Evolutionary conservation across 352 stramenopile species (phyloP).

Genomic region (Globisporangium camurandrum): DNA sequence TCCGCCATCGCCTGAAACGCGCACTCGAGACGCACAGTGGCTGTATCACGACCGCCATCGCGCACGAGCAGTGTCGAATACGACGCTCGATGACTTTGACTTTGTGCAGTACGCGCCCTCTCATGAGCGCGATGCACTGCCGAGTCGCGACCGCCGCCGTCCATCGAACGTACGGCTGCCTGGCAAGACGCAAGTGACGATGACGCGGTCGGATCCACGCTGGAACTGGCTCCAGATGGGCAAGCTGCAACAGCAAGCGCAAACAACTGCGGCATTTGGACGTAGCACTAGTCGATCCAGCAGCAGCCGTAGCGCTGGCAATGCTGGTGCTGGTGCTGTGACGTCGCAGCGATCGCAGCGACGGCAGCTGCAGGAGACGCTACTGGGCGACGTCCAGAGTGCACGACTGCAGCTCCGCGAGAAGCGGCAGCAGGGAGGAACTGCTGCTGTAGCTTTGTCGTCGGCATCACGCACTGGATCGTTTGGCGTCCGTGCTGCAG

Average conservation of each 20-base stretch:
- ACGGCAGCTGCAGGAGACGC: conserved; percentile 11
- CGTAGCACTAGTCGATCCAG: too few relatives aligned
- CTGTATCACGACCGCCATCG: not conserved
- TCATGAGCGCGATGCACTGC: conserved; percentile 4
- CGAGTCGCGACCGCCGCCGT: not conserved
- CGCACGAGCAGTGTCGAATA: conserved; percentile 3
- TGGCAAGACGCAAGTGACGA: conserved; percentile 20
- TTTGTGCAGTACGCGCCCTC: conserved; percentile 10
- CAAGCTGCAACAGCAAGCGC: conserved; percentile 19
- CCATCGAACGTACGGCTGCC: conserved; percentile 30
- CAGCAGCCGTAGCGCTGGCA: too few relatives aligned
- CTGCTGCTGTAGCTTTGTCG: not conserved
- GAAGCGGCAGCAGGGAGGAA: conserved; percentile 22
- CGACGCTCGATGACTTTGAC: conserved; percentile 35
- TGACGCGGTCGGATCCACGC: conserved; percentile 28
- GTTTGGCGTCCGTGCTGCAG: not conserved
- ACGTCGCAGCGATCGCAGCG: not conserved
- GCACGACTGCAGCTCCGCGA: conserved; percentile 42
- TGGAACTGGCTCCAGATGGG: conserved; percentile 42
- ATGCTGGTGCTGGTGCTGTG: not conserved
- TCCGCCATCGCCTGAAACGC: conserved; percentile 3
- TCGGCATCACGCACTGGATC: not conserved
- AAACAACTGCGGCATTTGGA: not conserved
- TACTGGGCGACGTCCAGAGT: conserved; percentile 35
- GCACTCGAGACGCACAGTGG: not conserved